Evolutionary conservation across 441 rosid species (phyloP), one percentile per base, ranked within the genome.

Genomic region (Populus hybrid): DNA sequence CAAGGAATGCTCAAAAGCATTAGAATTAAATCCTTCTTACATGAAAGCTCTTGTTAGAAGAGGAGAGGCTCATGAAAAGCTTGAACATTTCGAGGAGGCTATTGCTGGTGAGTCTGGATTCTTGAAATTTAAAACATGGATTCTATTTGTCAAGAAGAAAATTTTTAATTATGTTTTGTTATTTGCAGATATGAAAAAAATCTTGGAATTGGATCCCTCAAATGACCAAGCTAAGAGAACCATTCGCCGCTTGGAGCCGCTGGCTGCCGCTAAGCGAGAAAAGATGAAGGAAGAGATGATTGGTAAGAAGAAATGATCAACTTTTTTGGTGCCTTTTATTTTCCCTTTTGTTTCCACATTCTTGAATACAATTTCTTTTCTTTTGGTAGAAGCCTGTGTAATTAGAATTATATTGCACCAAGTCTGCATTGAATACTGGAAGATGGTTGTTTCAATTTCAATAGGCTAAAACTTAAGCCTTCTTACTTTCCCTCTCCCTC

Each of bases 241-340:
- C 59, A 91, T 92, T 78, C 69, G 70, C 66, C 89, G 87, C 14
- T 84, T 95, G 87, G 93, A 92, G 80, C 98, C 98, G 63, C 82
- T 94, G 73, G 97, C 98, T 83, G 98, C 90, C 1, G 93, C 88
- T 76, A 94, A 94, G 84, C 84, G 91, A 82, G 98, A 92, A 85
- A 90, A 92, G 84, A 90, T 94, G 99, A 95, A 95, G 87, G 97
- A 94, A 80, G 99, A 95, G 88, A 94, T 93, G 95, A 86, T 94
- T 69, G 92, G 99, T 95, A 87, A 85, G 91, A 71, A 75, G 42
- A 20, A 54, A 70, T 10, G 14, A 74, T 35, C 72, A 24, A 42
- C 35, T 70, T 54, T 11, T 16, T 8, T 30, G n/a, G 57, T 50
- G 57, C 57, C 18, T 50, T 50, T 14, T 50, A 50, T 50, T 14